Conservation (phyloP, 768 basidiomycete genomes). For the Cystoderma amianthinum region DNA sequence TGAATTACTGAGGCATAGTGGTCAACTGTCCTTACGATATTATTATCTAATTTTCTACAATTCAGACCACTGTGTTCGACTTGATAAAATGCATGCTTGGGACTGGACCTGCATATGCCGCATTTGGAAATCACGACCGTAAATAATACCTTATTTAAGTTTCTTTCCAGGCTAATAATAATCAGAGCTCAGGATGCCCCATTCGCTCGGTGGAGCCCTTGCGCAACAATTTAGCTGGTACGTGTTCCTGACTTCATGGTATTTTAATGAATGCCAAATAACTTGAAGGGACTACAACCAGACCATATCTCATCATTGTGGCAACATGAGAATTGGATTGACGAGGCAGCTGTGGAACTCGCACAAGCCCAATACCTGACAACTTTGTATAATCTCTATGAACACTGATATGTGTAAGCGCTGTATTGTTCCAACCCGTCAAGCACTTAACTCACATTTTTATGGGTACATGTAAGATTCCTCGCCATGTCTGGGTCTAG, state of each 20-base stretch:
- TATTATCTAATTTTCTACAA: too few species aligned
- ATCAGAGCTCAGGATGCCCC: constrained; percentile 53
- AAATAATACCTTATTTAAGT: constrained; percentile 54
- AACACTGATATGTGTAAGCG: constrained; percentile 72
- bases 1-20: constrained; percentile 48
- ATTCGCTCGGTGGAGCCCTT: constrained; percentile 45
- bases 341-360: constrained; percentile 41
- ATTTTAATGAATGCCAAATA: too few species aligned
- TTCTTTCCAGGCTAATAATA: too few species aligned
- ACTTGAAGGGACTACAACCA: too few species aligned
- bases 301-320: constrained; percentile 68
- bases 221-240: constrained; percentile 64
- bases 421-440: too few species aligned
- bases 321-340: constrained; percentile 67
- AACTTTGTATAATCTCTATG: constrained; percentile 65
- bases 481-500: too few species aligned
- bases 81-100: constrained; percentile 57
- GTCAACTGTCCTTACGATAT: too few species aligned
- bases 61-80: constrained; percentile 61
- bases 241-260: too few species aligned
- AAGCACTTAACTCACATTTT: too few species aligned
- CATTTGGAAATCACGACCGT: constrained; percentile 73
- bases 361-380: constrained; percentile 67
- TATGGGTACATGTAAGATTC: too few species aligned
- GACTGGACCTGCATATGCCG: constrained; percentile 67